Evolutionary conservation across 2,329 filamentous ascomycete genomes (phyloP).

Genomic region (Trichothecium sympodiale): DNA sequence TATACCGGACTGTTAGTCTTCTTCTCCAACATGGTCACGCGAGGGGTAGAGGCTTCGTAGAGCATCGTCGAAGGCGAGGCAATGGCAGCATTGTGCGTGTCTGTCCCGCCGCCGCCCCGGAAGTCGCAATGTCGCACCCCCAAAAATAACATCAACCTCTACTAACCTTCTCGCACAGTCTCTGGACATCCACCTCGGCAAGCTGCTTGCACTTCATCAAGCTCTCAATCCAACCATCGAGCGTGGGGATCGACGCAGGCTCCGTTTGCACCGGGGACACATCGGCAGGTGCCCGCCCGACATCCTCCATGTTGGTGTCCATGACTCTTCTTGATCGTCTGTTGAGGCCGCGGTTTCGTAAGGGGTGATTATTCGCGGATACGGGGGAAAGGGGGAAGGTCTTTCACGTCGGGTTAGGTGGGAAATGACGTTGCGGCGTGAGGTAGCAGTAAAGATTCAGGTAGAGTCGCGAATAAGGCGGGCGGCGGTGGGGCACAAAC

Average conservation of each 20-base stretch:
- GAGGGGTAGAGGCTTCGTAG: conserved; percentile 11
- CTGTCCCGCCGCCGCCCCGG: conserved; percentile 1
- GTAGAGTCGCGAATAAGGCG: conserved; percentile 1
- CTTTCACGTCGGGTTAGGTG: conserved; percentile 3
- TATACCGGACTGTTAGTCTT: conserved; percentile 23
- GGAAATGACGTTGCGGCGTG: conserved; percentile 14
- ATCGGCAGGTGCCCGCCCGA: conserved; percentile 73
- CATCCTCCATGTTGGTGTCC: conserved; percentile 99
- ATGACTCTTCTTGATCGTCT: conserved; percentile 31
- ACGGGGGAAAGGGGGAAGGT: background rate
- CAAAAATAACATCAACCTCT: conserved; percentile 12
- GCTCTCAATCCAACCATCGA: conserved; percentile 97
- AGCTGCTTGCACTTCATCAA: conserved; percentile 99
- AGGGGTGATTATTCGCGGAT: conserved; percentile 5
- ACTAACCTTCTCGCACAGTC: conserved; percentile 87
- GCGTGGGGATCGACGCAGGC: conserved; percentile 78
- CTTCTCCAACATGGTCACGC: conserved; percentile 15
- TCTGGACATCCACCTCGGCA: conserved; percentile 85
- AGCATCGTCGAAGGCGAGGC: conserved; percentile 5
- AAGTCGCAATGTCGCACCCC: background rate
- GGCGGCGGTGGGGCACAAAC: conserved; percentile 2
- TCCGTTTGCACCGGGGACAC: conserved; percentile 63
- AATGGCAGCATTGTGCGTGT: conserved; percentile 2
- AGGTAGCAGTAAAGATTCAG: conserved; percentile 1
- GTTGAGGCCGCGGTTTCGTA: conserved; percentile 2